Evolutionary conservation across 1,284 basidiomycete genomes (phyloP), one percentile per base, ranked within the genome.

Genomic region (Puccinia horiana): DNA sequence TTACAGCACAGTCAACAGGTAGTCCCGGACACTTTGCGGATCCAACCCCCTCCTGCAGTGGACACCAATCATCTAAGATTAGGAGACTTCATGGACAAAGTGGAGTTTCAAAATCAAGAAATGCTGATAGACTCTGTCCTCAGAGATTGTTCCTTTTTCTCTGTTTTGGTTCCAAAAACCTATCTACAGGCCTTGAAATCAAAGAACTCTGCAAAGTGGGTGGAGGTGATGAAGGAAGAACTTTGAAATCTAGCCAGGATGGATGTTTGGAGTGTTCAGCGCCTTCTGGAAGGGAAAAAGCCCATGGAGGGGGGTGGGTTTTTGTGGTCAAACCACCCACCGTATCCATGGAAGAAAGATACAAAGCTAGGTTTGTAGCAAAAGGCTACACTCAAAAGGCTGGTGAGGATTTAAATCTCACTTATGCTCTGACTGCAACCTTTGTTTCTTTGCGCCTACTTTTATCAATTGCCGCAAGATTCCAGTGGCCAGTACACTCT

Each of bases 311-410:
- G 32, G 23, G 49, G 14, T 78, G 76, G 63, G 63, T 69, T 6
- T 67, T 77, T 29, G 26, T 29, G 16, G 18, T 40, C 56, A 76
- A 76, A 40, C 52, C 74, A 9, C 26, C 18, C 4, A 58, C 37
- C 26, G 74, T 76, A 3, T 35, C 74, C 23, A 32, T n/a, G n/a
- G n/a, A 40, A 26, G 74, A 54, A 4, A 16, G 61, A 20, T n/a
- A 23, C 77, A 79, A 79, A 20, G 76, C 76, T 1, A n/a, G 76
- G 11, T 69, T 23, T 29, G 44, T 79, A 2, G 76, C 76, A 16
- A 67, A 70, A 56, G 76, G 76, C 8, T 69, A 35, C 52, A 40
- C 16, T 14, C 74, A 76, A 26, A 23, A 29, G 5, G 49, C 58
- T 12, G 70, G 70, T 9, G 47, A 26, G 2, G 3, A 52, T 16